These are phyloP conservation scores for Diplodia sapinea DNA, from an alignment of 2,329 filamentous ascomycete genomes.

Conservation along the genomic window DNA sequence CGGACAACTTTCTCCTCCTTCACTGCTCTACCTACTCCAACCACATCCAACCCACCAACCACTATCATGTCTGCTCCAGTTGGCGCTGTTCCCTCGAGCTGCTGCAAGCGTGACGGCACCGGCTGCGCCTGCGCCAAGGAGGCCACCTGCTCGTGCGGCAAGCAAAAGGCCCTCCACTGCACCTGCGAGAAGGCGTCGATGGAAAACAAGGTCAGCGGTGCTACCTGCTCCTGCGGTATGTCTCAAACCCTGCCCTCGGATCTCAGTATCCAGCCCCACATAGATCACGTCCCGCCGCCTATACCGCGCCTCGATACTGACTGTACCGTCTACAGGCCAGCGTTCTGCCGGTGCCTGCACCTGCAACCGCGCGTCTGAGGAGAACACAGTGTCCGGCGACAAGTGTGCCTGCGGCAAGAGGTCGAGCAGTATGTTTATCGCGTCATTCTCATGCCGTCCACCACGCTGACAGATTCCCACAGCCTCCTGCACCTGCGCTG, in stretches of 20 bases:
- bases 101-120: constrained; percentile 64
- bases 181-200: constrained; percentile 75
- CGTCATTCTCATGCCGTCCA: background rate
- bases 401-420: constrained; percentile 81
- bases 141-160: constrained; percentile 83
- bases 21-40: background rate
- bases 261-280: constrained; percentile 6
- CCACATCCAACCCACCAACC: background rate
- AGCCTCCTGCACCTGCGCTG: constrained; percentile 78
- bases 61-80: constrained; percentile 46
- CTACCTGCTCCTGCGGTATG: constrained; percentile 81
- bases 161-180: constrained; percentile 86
- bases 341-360: constrained; percentile 81
- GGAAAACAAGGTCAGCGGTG: constrained; percentile 76
- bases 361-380: constrained; percentile 72
- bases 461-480: background rate
- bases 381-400: constrained; percentile 69
- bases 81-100: constrained; percentile 57
- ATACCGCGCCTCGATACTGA: background rate
- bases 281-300: background rate
- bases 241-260: constrained; percentile 34
- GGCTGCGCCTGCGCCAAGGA: constrained; percentile 64
- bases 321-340: constrained; percentile 54
- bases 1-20: no score
- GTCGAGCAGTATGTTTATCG: constrained; percentile 64